phyloP scores from a whole-genome alignment of 2,329 filamentous ascomycete genomes.

The Talaromyces sp. region DNA sequence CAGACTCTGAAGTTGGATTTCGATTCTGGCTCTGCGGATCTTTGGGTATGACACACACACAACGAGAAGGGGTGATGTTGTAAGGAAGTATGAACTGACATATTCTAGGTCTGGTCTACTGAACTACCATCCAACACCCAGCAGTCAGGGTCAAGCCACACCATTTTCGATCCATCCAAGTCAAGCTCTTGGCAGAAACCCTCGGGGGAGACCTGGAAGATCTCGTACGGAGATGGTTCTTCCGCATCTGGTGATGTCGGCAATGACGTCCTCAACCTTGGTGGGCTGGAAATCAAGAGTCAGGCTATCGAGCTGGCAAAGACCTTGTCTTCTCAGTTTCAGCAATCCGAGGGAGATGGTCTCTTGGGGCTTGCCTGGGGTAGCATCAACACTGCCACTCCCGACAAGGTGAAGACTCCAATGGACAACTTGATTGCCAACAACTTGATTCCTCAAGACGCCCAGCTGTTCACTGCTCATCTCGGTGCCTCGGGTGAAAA shows the following conservation, averaged over 20 bases:
- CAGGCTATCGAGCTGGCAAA: slow-evolving; percentile 64
- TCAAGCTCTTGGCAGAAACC: slow-evolving; percentile 55
- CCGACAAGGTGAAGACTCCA: slow-evolving; percentile 54
- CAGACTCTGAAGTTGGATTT: slow-evolving; percentile 62
- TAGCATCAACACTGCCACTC: slow-evolving; percentile 58
- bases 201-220: slow-evolving; percentile 54
- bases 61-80: background rate
- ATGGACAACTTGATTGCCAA: slow-evolving; percentile 65
- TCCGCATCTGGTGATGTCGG: slow-evolving; percentile 61
- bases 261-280: slow-evolving; percentile 57
- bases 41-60: slow-evolving; percentile 52
- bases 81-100: background rate
- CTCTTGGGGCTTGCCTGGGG: slow-evolving; percentile 63
- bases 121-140: slow-evolving; percentile 38
- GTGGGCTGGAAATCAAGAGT: slow-evolving; percentile 55
- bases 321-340: slow-evolving; percentile 54
- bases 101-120: slow-evolving; percentile 51
- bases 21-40: slow-evolving; percentile 65
- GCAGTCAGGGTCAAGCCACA: slow-evolving; percentile 39
- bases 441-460: slow-evolving; percentile 47
- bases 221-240: slow-evolving; percentile 65
- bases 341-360: slow-evolving; percentile 54
- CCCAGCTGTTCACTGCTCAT: slow-evolving; percentile 60
- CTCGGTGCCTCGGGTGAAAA: slow-evolving; percentile 49
- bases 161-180: slow-evolving; percentile 55